Evolutionary conservation across 2,329 filamentous ascomycete genomes (phyloP).

Genomic region (Purpureocillium takamizusanense): DNA sequence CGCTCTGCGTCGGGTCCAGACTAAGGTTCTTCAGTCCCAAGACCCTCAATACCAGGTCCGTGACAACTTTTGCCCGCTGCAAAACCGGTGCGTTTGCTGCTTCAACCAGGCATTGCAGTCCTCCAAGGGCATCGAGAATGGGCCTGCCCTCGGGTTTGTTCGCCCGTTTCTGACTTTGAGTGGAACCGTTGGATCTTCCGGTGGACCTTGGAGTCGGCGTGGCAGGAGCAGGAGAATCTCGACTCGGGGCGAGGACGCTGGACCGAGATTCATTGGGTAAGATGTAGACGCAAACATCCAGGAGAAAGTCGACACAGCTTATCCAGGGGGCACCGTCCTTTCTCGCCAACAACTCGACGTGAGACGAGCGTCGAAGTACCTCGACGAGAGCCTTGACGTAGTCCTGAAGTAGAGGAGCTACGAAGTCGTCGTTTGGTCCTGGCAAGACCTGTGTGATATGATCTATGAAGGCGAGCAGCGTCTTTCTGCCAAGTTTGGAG

Average conservation of each 20-base stretch:
- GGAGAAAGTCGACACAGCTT: constrained; percentile 60
- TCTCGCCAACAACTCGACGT: constrained; percentile 68
- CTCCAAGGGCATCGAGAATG: constrained; percentile 41
- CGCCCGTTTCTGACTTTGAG: constrained; percentile 19
- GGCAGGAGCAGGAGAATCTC: constrained; percentile 37
- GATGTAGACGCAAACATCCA: constrained; percentile 47
- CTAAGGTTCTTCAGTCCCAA: constrained; percentile 50
- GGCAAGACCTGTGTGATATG: constrained; percentile 73
- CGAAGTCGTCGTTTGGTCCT: constrained; percentile 49
- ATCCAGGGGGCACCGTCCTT: constrained; percentile 55
- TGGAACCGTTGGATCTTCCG: constrained; percentile 17
- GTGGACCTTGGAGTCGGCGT: constrained; percentile 19
- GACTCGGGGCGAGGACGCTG: constrained; percentile 1
- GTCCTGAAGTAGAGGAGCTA: constrained; percentile 62
- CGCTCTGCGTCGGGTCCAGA: constrained; percentile 56
- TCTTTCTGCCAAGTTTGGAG: constrained; percentile 62
- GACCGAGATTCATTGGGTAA: constrained; percentile 26
- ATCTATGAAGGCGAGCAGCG: constrained; percentile 67
- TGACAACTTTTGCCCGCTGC: constrained; percentile 44
- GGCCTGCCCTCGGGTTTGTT: constrained; percentile 20
- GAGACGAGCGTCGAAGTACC: constrained; percentile 63
- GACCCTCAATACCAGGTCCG: constrained; percentile 48
- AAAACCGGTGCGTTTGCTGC: constrained; percentile 60
- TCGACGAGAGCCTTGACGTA: constrained; percentile 69
- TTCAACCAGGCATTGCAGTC: constrained; percentile 54